Base-by-base conservation (phyloP, 2,329 filamentous ascomycete genomes). In the Cladosporium sp. region DNA sequence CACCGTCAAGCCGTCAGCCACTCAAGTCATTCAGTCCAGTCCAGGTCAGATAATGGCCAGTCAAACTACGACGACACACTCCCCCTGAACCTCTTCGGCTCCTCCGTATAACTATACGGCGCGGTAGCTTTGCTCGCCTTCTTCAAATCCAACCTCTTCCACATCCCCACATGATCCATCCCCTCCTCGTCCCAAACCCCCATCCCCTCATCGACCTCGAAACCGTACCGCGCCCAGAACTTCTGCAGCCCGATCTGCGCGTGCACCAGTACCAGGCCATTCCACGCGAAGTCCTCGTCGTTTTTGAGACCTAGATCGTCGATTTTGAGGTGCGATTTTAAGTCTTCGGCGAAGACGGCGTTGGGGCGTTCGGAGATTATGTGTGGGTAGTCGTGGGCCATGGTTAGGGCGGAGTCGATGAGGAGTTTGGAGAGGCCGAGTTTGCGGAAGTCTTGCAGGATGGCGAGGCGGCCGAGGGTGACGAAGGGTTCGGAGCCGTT, bases 101-200 rank as follows among this genome's bases (percentile, higher is more conserved):
- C 60, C 25, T 63, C 60, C 10, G 60, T 63, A 23, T 63, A 63
- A 26, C 48, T 54, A 32, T 63, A 63, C 49, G 60, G 60, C 32
- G 60, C 60, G 21, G 60, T 63, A 14, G 49, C 49, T 49, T 56
- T 63, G 28, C 48, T 54, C 48, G 49, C 23, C n/a, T 28, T 39
- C 63, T 65, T 65, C 21, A 65, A 23, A 25, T 65, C 63, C 2
- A 83, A 43, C 65, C 79, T 71, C 76, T 79, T 84, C 84, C 86
- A 96, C 93, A 97, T 96, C 66, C 91, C 93, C 21, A 96, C 84
- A 80, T 97, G 92, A 69, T 86, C 82, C 63, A 97, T 94, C 4
- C 90, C 91, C 73, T 95, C 92, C 77, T 97, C 93, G 67, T 84
- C 82, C 92, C 93, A 97, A 34, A 76, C 83, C 0, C 91, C 91